Conservation (phyloP, 2,329 filamentous ascomycete genomes). For the Cladosporium austrohemisphaericum region DNA sequence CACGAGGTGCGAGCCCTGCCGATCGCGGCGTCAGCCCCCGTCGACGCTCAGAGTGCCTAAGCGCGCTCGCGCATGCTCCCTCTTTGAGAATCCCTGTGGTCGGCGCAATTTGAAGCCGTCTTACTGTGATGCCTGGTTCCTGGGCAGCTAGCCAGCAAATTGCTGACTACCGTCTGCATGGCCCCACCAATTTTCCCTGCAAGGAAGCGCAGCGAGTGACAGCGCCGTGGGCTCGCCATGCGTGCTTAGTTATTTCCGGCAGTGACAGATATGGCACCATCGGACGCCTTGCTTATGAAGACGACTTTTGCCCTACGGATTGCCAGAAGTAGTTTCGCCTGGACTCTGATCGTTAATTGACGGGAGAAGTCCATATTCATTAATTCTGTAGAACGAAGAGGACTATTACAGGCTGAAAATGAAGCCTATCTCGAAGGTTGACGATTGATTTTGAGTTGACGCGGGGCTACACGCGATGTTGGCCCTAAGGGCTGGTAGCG, state of each 20-base stretch:
- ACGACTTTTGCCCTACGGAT: too few relatives aligned
- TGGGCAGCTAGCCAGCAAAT: slow-evolving; percentile 8
- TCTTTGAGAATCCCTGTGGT: too few relatives aligned
- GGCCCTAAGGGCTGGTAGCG: not conserved
- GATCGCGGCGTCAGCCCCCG: not conserved
- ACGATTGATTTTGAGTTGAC: slow-evolving; percentile 6
- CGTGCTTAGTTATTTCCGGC: too few relatives aligned
- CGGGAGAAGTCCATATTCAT: too few relatives aligned
- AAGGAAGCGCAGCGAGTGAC: too few relatives aligned
- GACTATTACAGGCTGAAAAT: not conserved
- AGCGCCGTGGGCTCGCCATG: slow-evolving; percentile 1
- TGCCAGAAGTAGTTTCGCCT: too few relatives aligned
- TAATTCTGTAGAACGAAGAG: too few relatives aligned
- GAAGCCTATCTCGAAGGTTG: not conserved
- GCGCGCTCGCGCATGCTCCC: slow-evolving; percentile 1
- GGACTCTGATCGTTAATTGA: too few relatives aligned
- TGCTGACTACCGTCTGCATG: slow-evolving; percentile 6
- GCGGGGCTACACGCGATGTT: not conserved
- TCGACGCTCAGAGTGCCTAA: not conserved
- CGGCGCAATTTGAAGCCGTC: slow-evolving; percentile 4
- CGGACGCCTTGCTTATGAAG: too few relatives aligned
- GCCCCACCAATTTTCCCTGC: too few relatives aligned
- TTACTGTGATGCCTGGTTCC: slow-evolving; percentile 10
- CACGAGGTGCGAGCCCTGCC: not conserved
- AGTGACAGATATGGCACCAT: too few relatives aligned